Evolutionary conservation across 2,329 filamentous ascomycete genomes (phyloP), one percentile per base, ranked within the genome.

Genomic region (Fusarium lyarnte): DNA sequence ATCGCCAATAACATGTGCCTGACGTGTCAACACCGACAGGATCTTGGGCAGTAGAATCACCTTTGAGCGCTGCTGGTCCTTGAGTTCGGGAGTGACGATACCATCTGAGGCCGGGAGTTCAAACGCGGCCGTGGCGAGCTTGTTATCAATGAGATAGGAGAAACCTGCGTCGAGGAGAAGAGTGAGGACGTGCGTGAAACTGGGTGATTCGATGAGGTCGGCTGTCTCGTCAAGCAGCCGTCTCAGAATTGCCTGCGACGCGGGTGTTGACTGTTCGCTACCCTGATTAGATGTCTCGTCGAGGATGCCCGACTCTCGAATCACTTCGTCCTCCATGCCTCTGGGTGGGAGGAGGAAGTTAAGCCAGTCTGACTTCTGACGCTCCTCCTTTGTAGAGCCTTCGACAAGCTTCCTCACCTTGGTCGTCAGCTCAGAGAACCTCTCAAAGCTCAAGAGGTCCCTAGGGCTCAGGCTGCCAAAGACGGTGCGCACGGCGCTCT

Each of bases 161-260:
- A 98, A 99, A 60, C 92, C 93, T 49, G 94, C 89, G 80, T 98
- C 95, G 66, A 98, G 92, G 62, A 98, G 88, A 64, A 93, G 90
- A 5, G 92, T 94, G 47, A 98, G 87, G 39, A 99, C 94, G 77
- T 94, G 92, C 1, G 91, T 89, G 82, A 98, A 98, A 39, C 93
- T 89, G 0, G 96, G 96, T 3, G 96, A 98, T 79, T 99, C 96
- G 78, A 98, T 92, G 29, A 99, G 88, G 80, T 99, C 96, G 42
- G 95, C 93, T 4, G 96, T 98, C 85, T 99, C 96, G 80, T 99
- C 95, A 3, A 99, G 89, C 25, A 99, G 88, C 64, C 93, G 92
- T 62, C 95, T 91, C 62, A 99, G 89, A 3, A 91, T 89, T 11
- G 83, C 80, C 16, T 86, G 80, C n/a, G 87, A 86, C 35, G 85